Evolutionary conservation across 2,329 filamentous ascomycete species (phyloP), one percentile per base, ranked within the genome.

Genomic region (Fusarium sp.): DNA sequence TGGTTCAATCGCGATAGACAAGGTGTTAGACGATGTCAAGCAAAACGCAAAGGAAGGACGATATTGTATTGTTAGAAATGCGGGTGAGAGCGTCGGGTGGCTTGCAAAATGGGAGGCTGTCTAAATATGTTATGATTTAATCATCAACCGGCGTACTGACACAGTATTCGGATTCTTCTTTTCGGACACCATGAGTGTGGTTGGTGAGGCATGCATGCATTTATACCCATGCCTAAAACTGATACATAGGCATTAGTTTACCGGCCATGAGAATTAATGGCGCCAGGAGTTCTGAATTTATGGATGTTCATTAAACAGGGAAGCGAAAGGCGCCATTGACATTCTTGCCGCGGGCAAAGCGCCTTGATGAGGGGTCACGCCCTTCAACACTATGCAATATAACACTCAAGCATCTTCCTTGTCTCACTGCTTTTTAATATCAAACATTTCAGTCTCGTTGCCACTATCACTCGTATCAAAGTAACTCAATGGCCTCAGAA

Each of bases 31-130:
- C 1, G 80, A 76, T 6, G 54, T 83, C 28, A 79, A 71, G 50
- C 75, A 73, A n/a, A 71, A 81, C 17, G 70, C 76, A 12, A 81
- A 79, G n/a, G 86, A 87, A 65, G 86, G 85, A 5, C 85, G 83
- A 55, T 77, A 94, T 17, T 98, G 95, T 81, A 90, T 99, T 74
- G 90, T 98, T 38, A 88, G 96, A 60, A 93, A 95, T 78, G 90
- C 92, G 4, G 96, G 96, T 3, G 91, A 95, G 82, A 90, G 85
- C 39, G 85, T 96, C 9, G 96, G 94, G 6, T 92, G 95, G 84
- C 82, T 98, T 73, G 96, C 90, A 6, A 85, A 84, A 73, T 98
- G 95, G 95, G 92, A 96, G 76, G 79, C 91, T 75, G 83, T 91
- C 41, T 91, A 66, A 77, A 28, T 34, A 30, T n/a, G 13, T 13